Evolutionary conservation across 192 early-diverging fungal species (phyloP).

Genomic region (Dimargaris xerosporica): DNA sequence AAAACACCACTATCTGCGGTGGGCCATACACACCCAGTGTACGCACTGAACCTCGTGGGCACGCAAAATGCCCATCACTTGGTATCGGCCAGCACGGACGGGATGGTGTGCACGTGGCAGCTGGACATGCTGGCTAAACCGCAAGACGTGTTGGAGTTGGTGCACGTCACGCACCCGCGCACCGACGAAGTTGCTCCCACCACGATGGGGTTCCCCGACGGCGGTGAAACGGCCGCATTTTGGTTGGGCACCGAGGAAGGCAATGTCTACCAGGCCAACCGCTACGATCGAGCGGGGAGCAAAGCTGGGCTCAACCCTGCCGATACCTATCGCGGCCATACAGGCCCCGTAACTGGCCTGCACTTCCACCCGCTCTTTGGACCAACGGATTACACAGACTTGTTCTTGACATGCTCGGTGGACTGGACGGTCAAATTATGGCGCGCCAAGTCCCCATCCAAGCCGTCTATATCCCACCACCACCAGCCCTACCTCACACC

Average conservation of each 20-base stretch:
- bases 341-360: conserved; percentile 73
- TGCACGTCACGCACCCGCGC: conserved; percentile 53
- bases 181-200: conserved; percentile 93
- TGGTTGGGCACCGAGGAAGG: conserved; percentile 97
- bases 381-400: conserved; percentile 70
- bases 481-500: conserved; percentile 29
- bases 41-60: conserved; percentile 76
- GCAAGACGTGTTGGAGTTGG: conserved; percentile 72
- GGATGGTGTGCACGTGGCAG: conserved; percentile 90
- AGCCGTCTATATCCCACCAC: conserved; percentile 16
- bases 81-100: conserved; percentile 88
- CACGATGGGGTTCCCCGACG: conserved; percentile 74
- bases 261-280: conserved; percentile 81
- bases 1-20: conserved; percentile 80
- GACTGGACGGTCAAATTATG: conserved; percentile 98
- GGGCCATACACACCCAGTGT: conserved; percentile 94
- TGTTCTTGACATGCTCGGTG: conserved; percentile 80
- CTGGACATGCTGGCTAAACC: conserved; percentile 97
- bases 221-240: conserved; percentile 74
- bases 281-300: conserved; percentile 88
- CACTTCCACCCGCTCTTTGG: conserved; percentile 77
- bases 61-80: conserved; percentile 92
- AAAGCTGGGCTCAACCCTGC: conserved; percentile 88
- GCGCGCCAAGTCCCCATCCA: conserved; percentile 47
- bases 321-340: conserved; percentile 79